These are phyloP conservation scores for Neofusicoccum sp. DNA, from an alignment of 2,329 filamentous ascomycete genomes.

Conservation along the genomic window DNA sequence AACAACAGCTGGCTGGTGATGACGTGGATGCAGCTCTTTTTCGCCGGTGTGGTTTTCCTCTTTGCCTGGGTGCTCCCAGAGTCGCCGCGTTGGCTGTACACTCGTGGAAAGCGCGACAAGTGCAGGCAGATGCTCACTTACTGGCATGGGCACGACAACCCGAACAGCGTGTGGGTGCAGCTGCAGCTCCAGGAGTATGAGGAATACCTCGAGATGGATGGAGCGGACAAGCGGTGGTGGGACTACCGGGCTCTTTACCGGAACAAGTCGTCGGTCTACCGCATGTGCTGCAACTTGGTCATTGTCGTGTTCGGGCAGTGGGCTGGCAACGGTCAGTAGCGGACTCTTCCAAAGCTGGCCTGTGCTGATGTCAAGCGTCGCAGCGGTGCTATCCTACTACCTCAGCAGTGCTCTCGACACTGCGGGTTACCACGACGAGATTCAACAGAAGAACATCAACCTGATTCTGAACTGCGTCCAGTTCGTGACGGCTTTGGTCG, in stretches of 20 bases:
- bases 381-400: neutral
- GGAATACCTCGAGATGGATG: conserved; percentile 48
- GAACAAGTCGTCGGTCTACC: conserved; percentile 48
- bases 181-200: conserved; percentile 58
- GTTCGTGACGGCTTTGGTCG: conserved; percentile 33
- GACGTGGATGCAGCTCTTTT: neutral
- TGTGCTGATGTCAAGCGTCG: no score
- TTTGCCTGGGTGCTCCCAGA: conserved; percentile 45
- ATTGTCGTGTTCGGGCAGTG: conserved; percentile 54
- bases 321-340: conserved; percentile 26
- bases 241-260: conserved; percentile 56
- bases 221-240: conserved; percentile 61
- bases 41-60: conserved; percentile 39
- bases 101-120: conserved; percentile 25
- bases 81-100: conserved; percentile 51
- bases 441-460: neutral
- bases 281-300: conserved; percentile 50
- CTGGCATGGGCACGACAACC: conserved; percentile 59
- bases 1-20: neutral
- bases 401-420: neutral
- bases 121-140: conserved; percentile 50
- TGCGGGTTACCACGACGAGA: neutral
- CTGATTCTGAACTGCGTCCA: conserved; percentile 23
- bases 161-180: conserved; percentile 52
- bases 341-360: neutral